Conservation (phyloP, 768 basidiomycete genomes). For the Leccinum longicurvipes region DNA sequence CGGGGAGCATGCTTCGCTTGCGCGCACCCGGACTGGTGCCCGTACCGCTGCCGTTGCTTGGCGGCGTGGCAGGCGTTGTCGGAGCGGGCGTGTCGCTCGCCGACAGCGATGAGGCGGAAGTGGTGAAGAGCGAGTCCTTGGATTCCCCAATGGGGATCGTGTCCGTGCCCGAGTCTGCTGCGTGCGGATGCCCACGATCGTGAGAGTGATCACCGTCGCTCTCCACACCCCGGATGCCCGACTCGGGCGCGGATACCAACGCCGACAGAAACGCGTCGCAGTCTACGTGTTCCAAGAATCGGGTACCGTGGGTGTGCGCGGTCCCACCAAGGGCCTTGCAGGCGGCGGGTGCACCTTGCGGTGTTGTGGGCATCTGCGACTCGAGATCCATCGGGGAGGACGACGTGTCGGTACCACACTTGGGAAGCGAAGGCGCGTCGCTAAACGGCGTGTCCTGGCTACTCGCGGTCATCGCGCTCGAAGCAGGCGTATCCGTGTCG, state of each 20-base stretch:
- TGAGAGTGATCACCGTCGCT: not conserved
- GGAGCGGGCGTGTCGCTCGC: slow-evolving; percentile 21
- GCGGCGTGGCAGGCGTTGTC: slow-evolving; percentile 27
- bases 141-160: slow-evolving; percentile 22
- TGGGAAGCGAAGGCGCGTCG: slow-evolving; percentile 12
- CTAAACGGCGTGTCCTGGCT: slow-evolving; percentile 20
- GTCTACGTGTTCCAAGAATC: slow-evolving; percentile 25
- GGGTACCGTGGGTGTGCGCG: slow-evolving; percentile 3
- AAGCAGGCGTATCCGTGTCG: slow-evolving; percentile 9
- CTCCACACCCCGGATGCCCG: not conserved
- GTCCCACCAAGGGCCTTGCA: not conserved
- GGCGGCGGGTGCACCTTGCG: slow-evolving; percentile 1
- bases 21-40: not conserved
- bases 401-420: slow-evolving; percentile 12
- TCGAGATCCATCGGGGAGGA: slow-evolving; percentile 10
- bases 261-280: slow-evolving; percentile 12
- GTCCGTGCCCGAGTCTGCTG: not conserved
- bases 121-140: slow-evolving; percentile 29
- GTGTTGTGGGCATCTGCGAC: slow-evolving; percentile 8
- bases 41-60: not conserved
- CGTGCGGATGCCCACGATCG: not conserved
- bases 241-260: slow-evolving; percentile 10
- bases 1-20: slow-evolving; percentile 28
- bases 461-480: slow-evolving; percentile 7
- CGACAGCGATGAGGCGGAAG: slow-evolving; percentile 23